Evolutionary conservation across 192 early-diverging fungal species (phyloP), one percentile per base, ranked within the genome.

Genomic region (Coemansia aciculifera): DNA sequence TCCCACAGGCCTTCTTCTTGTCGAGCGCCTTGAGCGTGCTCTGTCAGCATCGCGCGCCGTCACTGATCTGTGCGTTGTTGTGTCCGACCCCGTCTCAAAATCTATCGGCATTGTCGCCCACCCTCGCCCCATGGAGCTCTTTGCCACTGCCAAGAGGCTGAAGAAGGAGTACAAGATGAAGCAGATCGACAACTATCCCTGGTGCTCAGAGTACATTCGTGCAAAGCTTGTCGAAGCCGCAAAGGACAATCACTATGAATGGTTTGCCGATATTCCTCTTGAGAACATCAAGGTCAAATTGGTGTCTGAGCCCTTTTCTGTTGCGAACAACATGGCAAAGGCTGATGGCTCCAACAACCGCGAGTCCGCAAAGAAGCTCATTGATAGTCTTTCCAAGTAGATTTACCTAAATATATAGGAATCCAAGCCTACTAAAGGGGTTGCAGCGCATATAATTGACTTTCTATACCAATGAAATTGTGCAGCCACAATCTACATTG

Each of bases 261-360:
- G 79, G 79, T 5, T 74, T n/a, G 63, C 66, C 5, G 54, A 72
- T 19, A 5, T 71, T 43, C 69, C 78, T 15, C 17, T 36, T 9
- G 60, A 71, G 29, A 44, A 64, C 44, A 57, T 81, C 32, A 48
- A 37, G 13, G 68, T 81, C 23, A 81, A 73, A 49, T 66, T 81
- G 64, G 74, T 81, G 11, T 64, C 79, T 4, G 64, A 46, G 73
- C 79, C 73, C 9, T 81, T 81, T 49, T 49, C 66, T 10, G 24
- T 66, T 5, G 15, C 31, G 2, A 81, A 81, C 56, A 46, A 23
- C 4, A 42, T 81, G 66, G 74, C 74, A 0, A 27, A 59, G 13
- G 27, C 32, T 7, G 79, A 81, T 52, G 79, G 79, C 5, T 52
- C 74, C 21, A 70, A 67, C 67, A 73, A 81, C 68, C 79, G 79